phyloP scores from a whole-genome alignment of 352 stramenopile genomes.

The Phytophthora macrochlamydospora region DNA sequence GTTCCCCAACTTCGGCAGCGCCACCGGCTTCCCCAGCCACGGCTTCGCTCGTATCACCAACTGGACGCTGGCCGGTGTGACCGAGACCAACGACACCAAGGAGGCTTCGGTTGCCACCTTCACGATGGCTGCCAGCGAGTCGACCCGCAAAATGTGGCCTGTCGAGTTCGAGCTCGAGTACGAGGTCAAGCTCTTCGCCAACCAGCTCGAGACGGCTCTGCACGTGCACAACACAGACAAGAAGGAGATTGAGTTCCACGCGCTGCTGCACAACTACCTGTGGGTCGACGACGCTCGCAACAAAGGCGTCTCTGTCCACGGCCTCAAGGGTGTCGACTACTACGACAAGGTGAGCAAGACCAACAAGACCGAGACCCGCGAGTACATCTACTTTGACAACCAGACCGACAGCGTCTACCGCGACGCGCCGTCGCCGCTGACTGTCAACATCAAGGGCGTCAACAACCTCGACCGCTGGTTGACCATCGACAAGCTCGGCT shows the following conservation, averaged over 20 bases:
- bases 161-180: no score
- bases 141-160: no score
- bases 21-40: slow-evolving; percentile 46
- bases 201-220: no score
- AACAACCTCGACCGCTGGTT: slow-evolving; percentile 52
- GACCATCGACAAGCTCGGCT: slow-evolving; percentile 62
- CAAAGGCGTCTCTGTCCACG: slow-evolving; percentile 63
- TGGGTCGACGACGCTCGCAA: slow-evolving; percentile 72
- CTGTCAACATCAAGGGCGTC: slow-evolving; percentile 53
- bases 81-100: slow-evolving; percentile 1
- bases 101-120: slow-evolving; percentile 31
- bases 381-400: slow-evolving; percentile 61
- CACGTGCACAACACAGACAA: no score
- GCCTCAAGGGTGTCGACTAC: slow-evolving; percentile 85
- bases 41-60: slow-evolving; percentile 62
- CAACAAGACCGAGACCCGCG: slow-evolving; percentile 59
- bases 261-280: no score
- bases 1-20: slow-evolving; percentile 88
- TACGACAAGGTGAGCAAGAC: slow-evolving; percentile 85
- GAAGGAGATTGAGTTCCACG: no score
- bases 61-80: slow-evolving; percentile 22
- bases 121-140: slow-evolving; percentile 27
- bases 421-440: slow-evolving; percentile 56
- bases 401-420: slow-evolving; percentile 90
- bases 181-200: no score